phyloP scores from a whole-genome alignment of 1,139 yeast genomes.

The Suhomyces chickasaworum region DNA sequence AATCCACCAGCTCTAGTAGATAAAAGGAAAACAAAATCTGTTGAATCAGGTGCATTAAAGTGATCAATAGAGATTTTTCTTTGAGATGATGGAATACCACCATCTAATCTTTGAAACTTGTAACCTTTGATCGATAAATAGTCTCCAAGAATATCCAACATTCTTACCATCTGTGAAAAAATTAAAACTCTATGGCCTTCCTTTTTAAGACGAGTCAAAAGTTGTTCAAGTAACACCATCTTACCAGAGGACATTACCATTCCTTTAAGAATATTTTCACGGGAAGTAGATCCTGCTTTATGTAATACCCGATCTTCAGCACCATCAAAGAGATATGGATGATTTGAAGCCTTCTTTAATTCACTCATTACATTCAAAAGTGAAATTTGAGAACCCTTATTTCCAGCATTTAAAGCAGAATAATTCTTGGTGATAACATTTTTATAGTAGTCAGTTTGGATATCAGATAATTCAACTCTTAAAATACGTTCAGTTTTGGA shows the following conservation, averaged over 20 bases:
- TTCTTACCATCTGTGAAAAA: constrained; percentile 96
- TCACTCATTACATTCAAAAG: constrained; percentile 92
- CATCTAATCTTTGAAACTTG: constrained; percentile 90
- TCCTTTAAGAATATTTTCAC: constrained; percentile 85
- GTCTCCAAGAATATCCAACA: constrained; percentile 93
- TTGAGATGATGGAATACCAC: constrained; percentile 93
- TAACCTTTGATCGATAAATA: constrained; percentile 88
- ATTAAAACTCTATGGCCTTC: constrained; percentile 97
- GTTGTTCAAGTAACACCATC: constrained; percentile 92
- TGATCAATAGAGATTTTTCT: constrained; percentile 95
- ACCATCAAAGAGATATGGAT: constrained; percentile 91
- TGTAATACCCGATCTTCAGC: constrained; percentile 84
- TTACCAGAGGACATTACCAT: constrained; percentile 97
- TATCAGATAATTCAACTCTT: constrained; percentile 91
- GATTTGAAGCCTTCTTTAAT: constrained; percentile 94
- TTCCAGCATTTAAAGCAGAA: constrained; percentile 85
- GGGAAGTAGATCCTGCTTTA: constrained; percentile 58
- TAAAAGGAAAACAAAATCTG: constrained; percentile 86
- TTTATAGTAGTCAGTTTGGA: constrained; percentile 93
- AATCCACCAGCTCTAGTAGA: constrained; percentile 99
- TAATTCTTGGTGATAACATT: constrained; percentile 91
- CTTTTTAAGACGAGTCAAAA: constrained; percentile 76
- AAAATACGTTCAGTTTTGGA: constrained; percentile 92
- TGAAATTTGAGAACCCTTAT: constrained; percentile 75
- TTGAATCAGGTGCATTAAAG: constrained; percentile 90